Evolutionary conservation across 2,329 filamentous ascomycete genomes (phyloP), one percentile per base, ranked within the genome.

Genomic region (Esteya vermicola): DNA sequence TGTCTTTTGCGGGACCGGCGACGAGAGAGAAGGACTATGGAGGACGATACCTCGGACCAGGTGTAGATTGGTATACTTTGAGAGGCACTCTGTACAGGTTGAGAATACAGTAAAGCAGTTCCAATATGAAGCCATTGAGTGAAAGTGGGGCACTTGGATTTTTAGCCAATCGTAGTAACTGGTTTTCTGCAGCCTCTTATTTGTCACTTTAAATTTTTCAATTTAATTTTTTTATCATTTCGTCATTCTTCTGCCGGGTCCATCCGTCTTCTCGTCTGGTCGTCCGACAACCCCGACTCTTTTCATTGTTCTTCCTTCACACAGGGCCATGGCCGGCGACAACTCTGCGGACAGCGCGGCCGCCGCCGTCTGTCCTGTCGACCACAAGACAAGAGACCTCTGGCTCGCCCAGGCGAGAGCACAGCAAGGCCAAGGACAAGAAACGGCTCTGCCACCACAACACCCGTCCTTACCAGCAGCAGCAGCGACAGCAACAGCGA

Each of bases 311-410:
- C 16, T 26, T 16, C 8, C 20, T 33, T 33, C 19, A 21, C 31
- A 19, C 32, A 26, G 9, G 9, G 7, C 19, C 4, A 43, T 41
- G 38, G 36, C 41, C 9, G 39, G 26, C 42, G 19, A 26, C 16
- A 26, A 38, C 33, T 13, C 25, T 16, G 20, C 35, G 10, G 32
- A 33, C 21, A 19, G 10, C 18, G 33, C 48, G 45, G 26, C 46
- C 10, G 35, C 46, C 27, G 40, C 46, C 41, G 40, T 44, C 43
- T 96, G 91, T 54, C 91, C 91, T 6, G 85, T 96, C 53, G 88
- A 96, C 62, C 82, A 88, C 62, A 83, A 85, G 53, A 81, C 85
- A 39, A 81, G 91, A 52, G 81, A 86, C 52, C 76, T 81, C 51
- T 98, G 89, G 89, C 72, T 96, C 28, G 67, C 72, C 42, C 76